phyloP scores from a whole-genome alignment of 768 basidiomycete species.

The Russula abietina region DNA sequence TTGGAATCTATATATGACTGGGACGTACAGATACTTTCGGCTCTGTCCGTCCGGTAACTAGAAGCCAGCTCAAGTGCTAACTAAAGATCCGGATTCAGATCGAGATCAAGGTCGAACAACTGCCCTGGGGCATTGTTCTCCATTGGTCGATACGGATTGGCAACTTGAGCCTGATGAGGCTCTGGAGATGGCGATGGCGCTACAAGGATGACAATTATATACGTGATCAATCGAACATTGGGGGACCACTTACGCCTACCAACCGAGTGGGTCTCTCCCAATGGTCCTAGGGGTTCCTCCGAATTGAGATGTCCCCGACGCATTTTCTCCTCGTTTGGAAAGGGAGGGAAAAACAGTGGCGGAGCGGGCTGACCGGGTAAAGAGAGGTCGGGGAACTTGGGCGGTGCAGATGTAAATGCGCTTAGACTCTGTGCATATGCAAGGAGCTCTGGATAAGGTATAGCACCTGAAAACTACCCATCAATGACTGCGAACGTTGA shows the following conservation, averaged over 20 bases:
- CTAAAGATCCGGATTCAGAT: slow-evolving; percentile 76
- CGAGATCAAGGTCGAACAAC: slow-evolving; percentile 75
- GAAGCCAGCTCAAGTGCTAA: neutral
- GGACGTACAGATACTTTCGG: neutral
- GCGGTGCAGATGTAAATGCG: slow-evolving; percentile 83
- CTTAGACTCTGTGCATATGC: slow-evolving; percentile 81
- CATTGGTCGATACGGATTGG: slow-evolving; percentile 69
- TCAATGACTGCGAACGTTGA: neutral
- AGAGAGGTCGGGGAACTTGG: slow-evolving; percentile 73
- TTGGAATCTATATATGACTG: neutral
- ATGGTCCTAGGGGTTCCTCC: slow-evolving; percentile 68
- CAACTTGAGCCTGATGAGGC: slow-evolving; percentile 40
- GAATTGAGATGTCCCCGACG: slow-evolving; percentile 73
- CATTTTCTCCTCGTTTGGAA: slow-evolving; percentile 91
- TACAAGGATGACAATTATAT: slow-evolving; percentile 28
- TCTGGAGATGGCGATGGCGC: slow-evolving; percentile 61
- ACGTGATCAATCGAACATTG: slow-evolving; percentile 3
- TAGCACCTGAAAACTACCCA: slow-evolving; percentile 45
- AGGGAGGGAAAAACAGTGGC: slow-evolving; percentile 82
- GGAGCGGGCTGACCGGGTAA: slow-evolving; percentile 68
- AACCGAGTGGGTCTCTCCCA: slow-evolving; percentile 78
- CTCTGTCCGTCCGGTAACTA: neutral
- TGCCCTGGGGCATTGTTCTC: slow-evolving; percentile 52
- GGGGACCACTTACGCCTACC: slow-evolving; percentile 52
- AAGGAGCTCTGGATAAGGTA: slow-evolving; percentile 77